Evolutionary conservation across 805 yeast species (phyloP).

Genomic region (Lachancea dasiensis): DNA sequence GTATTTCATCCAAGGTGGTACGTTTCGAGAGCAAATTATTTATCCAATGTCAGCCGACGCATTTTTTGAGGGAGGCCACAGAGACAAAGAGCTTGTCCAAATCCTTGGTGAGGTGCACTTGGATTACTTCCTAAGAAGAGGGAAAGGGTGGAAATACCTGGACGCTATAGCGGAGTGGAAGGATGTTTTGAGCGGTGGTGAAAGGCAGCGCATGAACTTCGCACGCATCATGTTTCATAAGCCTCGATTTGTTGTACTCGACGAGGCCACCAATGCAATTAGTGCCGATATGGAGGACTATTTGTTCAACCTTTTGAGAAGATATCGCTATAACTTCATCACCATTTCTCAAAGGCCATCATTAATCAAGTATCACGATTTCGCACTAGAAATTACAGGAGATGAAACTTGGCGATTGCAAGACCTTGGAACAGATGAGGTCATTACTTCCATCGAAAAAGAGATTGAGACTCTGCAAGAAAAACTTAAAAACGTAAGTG

Average conservation of each 20-base stretch:
- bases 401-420: conserved; percentile 56
- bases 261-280: conserved; percentile 93
- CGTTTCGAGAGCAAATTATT: conserved; percentile 84
- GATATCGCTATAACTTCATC: conserved; percentile 65
- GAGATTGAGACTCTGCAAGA: conserved; percentile 64
- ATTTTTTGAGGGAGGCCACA: conserved; percentile 64
- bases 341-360: conserved; percentile 82
- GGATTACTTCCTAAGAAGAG: conserved; percentile 71
- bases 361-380: conserved; percentile 78
- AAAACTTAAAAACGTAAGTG: conserved; percentile 53
- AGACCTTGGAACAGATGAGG: conserved; percentile 59
- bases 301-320: conserved; percentile 67
- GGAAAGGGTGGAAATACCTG: conserved; percentile 41
- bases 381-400: conserved; percentile 60
- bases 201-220: conserved; percentile 82
- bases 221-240: conserved; percentile 78
- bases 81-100: conserved; percentile 62
- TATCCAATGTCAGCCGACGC: conserved; percentile 78
- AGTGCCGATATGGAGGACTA: conserved; percentile 85
- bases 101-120: conserved; percentile 71
- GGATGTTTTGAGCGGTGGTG: conserved; percentile 94
- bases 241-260: conserved; percentile 77
- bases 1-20: conserved; percentile 69
- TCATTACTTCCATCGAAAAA: conserved; percentile 60
- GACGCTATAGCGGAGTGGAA: conserved; percentile 65